Conservation (phyloP, 1,139 yeast species). For the Pneumocystis carinii region DNA sequence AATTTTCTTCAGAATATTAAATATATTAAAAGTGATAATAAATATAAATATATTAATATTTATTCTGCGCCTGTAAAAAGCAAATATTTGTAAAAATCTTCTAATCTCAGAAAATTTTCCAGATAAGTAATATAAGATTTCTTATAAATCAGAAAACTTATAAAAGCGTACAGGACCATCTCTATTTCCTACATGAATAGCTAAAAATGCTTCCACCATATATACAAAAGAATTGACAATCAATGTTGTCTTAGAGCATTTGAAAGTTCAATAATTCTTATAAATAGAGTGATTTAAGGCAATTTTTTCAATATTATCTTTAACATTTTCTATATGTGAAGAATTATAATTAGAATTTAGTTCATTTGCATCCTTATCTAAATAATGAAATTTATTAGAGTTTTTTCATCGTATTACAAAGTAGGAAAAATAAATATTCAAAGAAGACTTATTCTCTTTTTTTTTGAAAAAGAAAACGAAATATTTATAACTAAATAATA, state of each 20-base stretch:
- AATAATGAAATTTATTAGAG: not conserved
- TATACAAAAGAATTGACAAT: slow-evolving; percentile 78
- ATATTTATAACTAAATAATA: too few species aligned
- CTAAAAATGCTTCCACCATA: slow-evolving; percentile 82
- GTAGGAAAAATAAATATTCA: too few species aligned
- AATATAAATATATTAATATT: not conserved
- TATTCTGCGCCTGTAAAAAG: slow-evolving; percentile 89
- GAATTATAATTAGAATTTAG: not conserved
- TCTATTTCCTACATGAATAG: slow-evolving; percentile 81
- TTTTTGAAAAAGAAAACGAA: too few species aligned
- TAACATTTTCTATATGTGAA: not conserved
- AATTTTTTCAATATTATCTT: not conserved
- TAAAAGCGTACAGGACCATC: slow-evolving; percentile 42
- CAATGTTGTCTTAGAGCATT: slow-evolving; percentile 55
- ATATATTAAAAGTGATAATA: not conserved
- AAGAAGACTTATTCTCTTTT: too few species aligned
- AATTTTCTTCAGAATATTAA: slow-evolving; percentile 78
- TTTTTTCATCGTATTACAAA: not conserved
- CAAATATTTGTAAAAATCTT: slow-evolving; percentile 93
- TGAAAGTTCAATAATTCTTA: slow-evolving; percentile 45
- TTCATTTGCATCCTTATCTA: not conserved
- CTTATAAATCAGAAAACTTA: not conserved
- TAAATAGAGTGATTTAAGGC: slow-evolving; percentile 25
- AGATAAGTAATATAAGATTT: not conserved
- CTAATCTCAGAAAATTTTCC: slow-evolving; percentile 61